Base-by-base conservation (phyloP, 2,329 filamentous ascomycete species). In the Colletotrichum chlorophyti region DNA sequence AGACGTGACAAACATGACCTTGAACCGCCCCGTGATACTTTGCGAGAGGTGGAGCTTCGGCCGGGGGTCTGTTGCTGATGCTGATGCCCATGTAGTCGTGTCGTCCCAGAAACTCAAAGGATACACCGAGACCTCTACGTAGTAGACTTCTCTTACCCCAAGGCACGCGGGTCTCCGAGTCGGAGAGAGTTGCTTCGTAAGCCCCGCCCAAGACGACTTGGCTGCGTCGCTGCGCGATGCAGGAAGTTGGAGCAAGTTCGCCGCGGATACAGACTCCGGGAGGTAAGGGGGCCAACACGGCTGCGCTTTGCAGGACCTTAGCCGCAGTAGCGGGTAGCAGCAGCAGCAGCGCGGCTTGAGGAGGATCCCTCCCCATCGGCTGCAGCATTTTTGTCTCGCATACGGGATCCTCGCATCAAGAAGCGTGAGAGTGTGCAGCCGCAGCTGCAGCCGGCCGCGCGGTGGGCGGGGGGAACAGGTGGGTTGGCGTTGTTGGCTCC, bases 381-480 rank as follows among this genome's bases (percentile, higher is more conserved):
- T 26, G 43, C n/a, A 43, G 32, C 49, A 58, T 52, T 42, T 41
- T 40, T 15, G 34, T 26, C 43, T 31, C 54, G 50, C 37, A 53
- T 34, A 26, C 41, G 32, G 29, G 29, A 53, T 29, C 49, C 38
- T 45, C 55, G 42, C 50, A 47, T 59, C 52, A 31, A 55, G n/a
- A n/a, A n/a, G n/a, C n/a, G n/a, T n/a, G n/a, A n/a, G n/a, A n/a
- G n/a, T 21, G 26, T 49, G 45, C 55, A 43, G 41, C 41, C n/a
- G 37, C 32, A 49, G 51, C 55, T 55, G 55, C 55, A 59, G 51
- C 43, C 31, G 37, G 26, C 55, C 50, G 50, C 37, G 42, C 26
- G 35, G 50, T 59, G 26, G 55, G 55, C 50, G 24, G 55, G 55
- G n/a, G 55, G 42, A 49, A 45, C 55, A 49, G 42, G 51, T 59